Conservation (phyloP, 2,329 filamentous ascomycete genomes). For the Teratosphaeria zuluensis region DNA sequence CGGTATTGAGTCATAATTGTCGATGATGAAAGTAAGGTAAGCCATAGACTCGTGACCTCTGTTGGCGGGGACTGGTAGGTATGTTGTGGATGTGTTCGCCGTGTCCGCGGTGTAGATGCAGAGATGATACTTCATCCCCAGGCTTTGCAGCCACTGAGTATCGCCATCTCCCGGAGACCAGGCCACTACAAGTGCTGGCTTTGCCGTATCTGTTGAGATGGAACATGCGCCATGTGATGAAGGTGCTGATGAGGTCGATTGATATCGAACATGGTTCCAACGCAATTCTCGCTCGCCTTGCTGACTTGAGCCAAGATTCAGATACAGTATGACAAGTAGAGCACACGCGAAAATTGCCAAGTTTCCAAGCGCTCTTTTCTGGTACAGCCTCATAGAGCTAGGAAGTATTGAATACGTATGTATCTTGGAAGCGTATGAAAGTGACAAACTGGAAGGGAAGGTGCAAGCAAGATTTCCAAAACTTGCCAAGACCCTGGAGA, state of each 20-base stretch:
- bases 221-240: slow-evolving; percentile 35
- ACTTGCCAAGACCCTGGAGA: not conserved
- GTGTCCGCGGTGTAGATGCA: slow-evolving; percentile 38
- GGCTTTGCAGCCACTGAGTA: slow-evolving; percentile 31
- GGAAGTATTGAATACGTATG: not conserved
- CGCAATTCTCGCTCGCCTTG: slow-evolving; percentile 21
- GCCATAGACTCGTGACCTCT: slow-evolving; percentile 54
- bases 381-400: not conserved
- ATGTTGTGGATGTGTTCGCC: slow-evolving; percentile 15
- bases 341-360: not conserved
- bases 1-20: slow-evolving; percentile 49
- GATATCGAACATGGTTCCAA: slow-evolving; percentile 37
- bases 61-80: slow-evolving; percentile 38
- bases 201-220: slow-evolving; percentile 27
- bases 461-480: not conserved
- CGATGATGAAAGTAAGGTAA: slow-evolving; percentile 51
- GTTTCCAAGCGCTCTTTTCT: not conserved
- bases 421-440: not conserved
- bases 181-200: slow-evolving; percentile 38
- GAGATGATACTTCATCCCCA: slow-evolving; percentile 33
- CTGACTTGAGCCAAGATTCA: not conserved
- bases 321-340: not conserved
- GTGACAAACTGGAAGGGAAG: not conserved
- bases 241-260: slow-evolving; percentile 22
- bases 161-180: slow-evolving; percentile 33